These are phyloP conservation scores for Ceratobasidium sp. DNA, from an alignment of 1,284 basidiomycete species.

Conservation along the genomic window DNA sequence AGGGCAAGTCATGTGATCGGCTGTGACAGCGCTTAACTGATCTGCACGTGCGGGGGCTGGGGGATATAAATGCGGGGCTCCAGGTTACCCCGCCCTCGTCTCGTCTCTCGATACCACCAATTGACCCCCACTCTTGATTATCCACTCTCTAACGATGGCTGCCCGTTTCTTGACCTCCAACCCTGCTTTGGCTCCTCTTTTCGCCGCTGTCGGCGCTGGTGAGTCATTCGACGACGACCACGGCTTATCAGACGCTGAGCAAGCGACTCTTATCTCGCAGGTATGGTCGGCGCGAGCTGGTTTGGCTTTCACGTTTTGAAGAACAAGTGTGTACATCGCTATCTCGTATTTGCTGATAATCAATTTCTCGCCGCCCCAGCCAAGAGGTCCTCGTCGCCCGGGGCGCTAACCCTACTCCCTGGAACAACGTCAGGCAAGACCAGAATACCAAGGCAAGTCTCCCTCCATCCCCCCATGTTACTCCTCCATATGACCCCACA, in stretches of 20 bases:
- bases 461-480: background rate
- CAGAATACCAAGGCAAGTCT: slow-evolving; percentile 49
- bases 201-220: slow-evolving; percentile 49
- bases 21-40: slow-evolving; percentile 7
- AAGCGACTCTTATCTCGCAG: background rate
- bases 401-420: slow-evolving; percentile 47
- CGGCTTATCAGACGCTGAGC: background rate
- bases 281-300: slow-evolving; percentile 48
- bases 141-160: slow-evolving; percentile 40
- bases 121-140: slow-evolving; percentile 18
- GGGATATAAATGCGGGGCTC: slow-evolving; percentile 40
- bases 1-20: slow-evolving; percentile 39
- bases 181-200: slow-evolving; percentile 48
- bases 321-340: slow-evolving; percentile 44
- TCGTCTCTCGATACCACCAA: slow-evolving; percentile 16
- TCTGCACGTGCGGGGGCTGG: slow-evolving; percentile 21
- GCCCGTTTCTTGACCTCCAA: slow-evolving; percentile 46
- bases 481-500: background rate
- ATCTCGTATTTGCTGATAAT: background rate
- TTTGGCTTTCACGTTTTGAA: slow-evolving; percentile 49
- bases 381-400: slow-evolving; percentile 48
- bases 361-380: slow-evolving; percentile 19
- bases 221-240: background rate
- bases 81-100: slow-evolving; percentile 9
- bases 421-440: slow-evolving; percentile 49